Evolutionary conservation across 2,329 filamentous ascomycete species (phyloP), one percentile per base, ranked within the genome.

Genomic region (Ceratocystis colombiana): DNA sequence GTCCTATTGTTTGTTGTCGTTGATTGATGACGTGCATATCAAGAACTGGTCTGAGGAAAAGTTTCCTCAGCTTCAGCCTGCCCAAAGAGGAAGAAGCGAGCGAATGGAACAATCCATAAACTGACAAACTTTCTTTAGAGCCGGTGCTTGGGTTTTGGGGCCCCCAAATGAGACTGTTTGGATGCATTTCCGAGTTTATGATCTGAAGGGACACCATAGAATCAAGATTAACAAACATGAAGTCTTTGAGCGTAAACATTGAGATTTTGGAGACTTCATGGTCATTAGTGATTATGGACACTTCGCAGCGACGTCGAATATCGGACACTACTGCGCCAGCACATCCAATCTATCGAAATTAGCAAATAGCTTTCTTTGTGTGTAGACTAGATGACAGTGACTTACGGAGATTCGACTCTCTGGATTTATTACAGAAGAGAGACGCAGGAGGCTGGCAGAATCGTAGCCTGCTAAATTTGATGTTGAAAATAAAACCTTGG

Each of bases 291-390:
- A 46, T 61, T 6, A 64, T 28, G 0, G 55, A 20, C 2, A 55
- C 30, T 15, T 68, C 66, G 28, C 81, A 81, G 70, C 85, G 82
- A 64, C 89, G 84, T 71, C 90, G 84, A 28, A 96, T 75, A 70
- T 95, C 89, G 4, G 83, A 82, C n/a, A 97, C 76, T 1, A 97
- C 77, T 30, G 92, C 92, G n/a, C 92, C 90, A 30, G 88, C 88
- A 75, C 94, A 97, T 2, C 90, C 89, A 61, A 96, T 79, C 78
- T 86, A 50, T 45, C 12, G 25, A 20, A n/a, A 20, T 64, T 48
- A 64, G 59, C 46, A 50, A 33, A 30, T 48, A 17, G 12, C 15
- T 55, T 33, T 8, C 22, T 5, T 17, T 22, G 46, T 41, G 25
- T 45, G 1, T 46, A 45, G 15, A 41, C 33, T 66, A 28, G 61